Evolutionary conservation across 225 moss, liverwort and hornwort genomes (phyloP), one percentile per base, ranked within the genome.

Genomic region (Asterella californica): DNA sequence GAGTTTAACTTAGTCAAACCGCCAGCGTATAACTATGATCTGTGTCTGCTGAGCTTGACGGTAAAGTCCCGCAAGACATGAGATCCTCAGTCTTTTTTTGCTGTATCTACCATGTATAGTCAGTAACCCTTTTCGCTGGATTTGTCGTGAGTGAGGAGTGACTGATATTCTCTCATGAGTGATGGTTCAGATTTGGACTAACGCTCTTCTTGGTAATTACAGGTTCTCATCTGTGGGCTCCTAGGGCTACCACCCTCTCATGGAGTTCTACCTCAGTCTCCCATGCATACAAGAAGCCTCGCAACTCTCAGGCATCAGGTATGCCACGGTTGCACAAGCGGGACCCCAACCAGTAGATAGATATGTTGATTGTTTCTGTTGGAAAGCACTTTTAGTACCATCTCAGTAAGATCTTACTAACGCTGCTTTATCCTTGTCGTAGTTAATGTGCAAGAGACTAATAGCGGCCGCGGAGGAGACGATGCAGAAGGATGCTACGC

Each of bases 181-280:
- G 36, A 36, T 2, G 7, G 2, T 34, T 3, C 4, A 19, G 36
- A 57, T 15, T 34, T 2, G 37, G 18, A 21, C 5, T 67, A 17
- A 19, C 36, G 21, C 36, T 15, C 67, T 67, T 3, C 36, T 36
- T 67, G 5, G 18, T n/a, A 67, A 32, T 17, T 27, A 30, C 48
- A 93, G 95, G 93, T 93, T 78, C 83, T 93, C 18, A 24, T 85
- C 37, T 93, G 93, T 78, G 93, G 95, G 67, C 79, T 96, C 37
- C 89, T 93, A 10, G 93, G 93, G 46, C 86, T 96, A 36, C 95
- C 95, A 79, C 95, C 95, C 14, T 95, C 95, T 38, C 93, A 95
- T 75, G 95, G 93, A 81, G 93, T 95, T 25, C 85, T 95, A 49
- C 93, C 95, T 0, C 92, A 93, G 76, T 96, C 95, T 22, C 95